Conservation (phyloP, 495 filamentous ascomycete genomes). For the Aspergillus indologenus region DNA sequence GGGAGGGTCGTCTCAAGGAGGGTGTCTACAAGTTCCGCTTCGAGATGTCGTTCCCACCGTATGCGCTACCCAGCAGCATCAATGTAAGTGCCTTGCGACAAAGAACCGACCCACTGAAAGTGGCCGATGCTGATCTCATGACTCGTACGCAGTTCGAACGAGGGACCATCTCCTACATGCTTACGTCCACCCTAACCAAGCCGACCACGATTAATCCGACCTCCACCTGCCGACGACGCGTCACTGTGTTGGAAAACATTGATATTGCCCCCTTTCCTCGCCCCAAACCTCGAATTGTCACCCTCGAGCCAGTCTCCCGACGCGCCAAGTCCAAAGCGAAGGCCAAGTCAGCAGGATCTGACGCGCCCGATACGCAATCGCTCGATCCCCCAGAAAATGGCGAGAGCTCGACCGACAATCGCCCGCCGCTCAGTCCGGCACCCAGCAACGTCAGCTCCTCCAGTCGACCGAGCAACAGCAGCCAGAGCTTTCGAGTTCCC, state of each 20-base stretch:
- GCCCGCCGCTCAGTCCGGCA: conserved; percentile 51
- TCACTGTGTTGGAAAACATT: conserved; percentile 72
- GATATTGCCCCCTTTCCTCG: conserved; percentile 56
- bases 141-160: conserved; percentile 73
- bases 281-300: conserved; percentile 70
- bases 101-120: not conserved
- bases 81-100: conserved; percentile 59
- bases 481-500: conserved; percentile 49
- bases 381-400: conserved; percentile 33
- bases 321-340: conserved; percentile 49
- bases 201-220: conserved; percentile 84
- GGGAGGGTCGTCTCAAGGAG: conserved; percentile 80
- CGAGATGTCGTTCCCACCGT: conserved; percentile 74
- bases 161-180: conserved; percentile 85
- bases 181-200: conserved; percentile 84
- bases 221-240: conserved; percentile 70
- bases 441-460: conserved; percentile 64
- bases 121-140: conserved; percentile 16
- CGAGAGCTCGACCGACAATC: conserved; percentile 26
- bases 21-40: conserved; percentile 92
- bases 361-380: conserved; percentile 36
- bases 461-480: conserved; percentile 58
- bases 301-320: conserved; percentile 69
- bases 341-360: conserved; percentile 33
- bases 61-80: conserved; percentile 84